Evolutionary conservation across 371 early-diverging fungal genomes (phyloP).

Genomic region (Synchytrium microbalum): DNA sequence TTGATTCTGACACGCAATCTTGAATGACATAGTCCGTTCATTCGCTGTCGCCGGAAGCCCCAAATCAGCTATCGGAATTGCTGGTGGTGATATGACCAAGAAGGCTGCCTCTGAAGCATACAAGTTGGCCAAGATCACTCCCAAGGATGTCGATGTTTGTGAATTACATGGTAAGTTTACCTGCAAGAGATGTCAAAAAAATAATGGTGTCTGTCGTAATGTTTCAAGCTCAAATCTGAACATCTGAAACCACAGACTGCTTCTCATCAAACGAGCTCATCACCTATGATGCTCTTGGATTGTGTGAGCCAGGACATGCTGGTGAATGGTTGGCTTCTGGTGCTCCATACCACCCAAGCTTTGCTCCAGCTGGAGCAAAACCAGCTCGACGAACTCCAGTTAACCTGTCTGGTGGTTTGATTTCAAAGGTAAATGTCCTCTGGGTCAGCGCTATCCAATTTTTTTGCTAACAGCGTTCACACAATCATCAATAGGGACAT

Average conservation of each 20-base stretch:
- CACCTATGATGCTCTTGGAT: slow-evolving; percentile 69
- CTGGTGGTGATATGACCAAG: slow-evolving; percentile 49
- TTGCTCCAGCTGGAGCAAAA: background rate
- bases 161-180: slow-evolving; percentile 58
- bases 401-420: slow-evolving; percentile 72
- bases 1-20: too few species aligned
- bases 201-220: too few species aligned
- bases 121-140: slow-evolving; percentile 49
- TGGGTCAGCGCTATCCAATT: too few species aligned
- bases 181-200: too few species aligned
- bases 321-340: slow-evolving; percentile 21
- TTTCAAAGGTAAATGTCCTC: too few species aligned
- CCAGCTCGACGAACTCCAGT: slow-evolving; percentile 37
- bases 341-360: slow-evolving; percentile 17
- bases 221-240: background rate
- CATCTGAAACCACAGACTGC: slow-evolving; percentile 37
- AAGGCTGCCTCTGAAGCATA: slow-evolving; percentile 52
- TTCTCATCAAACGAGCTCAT: slow-evolving; percentile 72
- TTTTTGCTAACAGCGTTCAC: too few species aligned
- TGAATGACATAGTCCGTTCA: too few species aligned
- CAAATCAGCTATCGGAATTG: slow-evolving; percentile 46
- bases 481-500: too few species aligned
- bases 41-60: slow-evolving; percentile 40
- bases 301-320: slow-evolving; percentile 48
- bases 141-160: slow-evolving; percentile 58